Conservation (phyloP, 768 basidiomycete species). For the Boletus insuetus region DNA sequence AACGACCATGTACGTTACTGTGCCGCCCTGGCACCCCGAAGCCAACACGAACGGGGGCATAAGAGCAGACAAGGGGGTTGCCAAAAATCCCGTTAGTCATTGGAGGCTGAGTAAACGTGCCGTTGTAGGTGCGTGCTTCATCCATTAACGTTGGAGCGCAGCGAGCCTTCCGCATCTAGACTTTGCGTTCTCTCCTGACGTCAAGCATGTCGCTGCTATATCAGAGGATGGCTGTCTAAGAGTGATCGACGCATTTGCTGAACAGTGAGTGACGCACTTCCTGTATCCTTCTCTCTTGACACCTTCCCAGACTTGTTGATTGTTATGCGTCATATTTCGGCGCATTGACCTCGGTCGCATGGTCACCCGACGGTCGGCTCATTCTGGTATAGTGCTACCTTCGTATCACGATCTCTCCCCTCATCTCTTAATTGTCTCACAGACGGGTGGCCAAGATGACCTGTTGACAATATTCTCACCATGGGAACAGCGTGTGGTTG, state of each 20-base stretch:
- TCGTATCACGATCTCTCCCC: neutral
- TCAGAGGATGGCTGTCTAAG: conserved; percentile 91
- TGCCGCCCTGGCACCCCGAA: conserved; percentile 84
- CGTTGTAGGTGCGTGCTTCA: conserved; percentile 60
- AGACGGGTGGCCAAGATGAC: conserved; percentile 98
- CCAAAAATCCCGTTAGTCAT: conserved; percentile 88
- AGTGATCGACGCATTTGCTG: conserved; percentile 84
- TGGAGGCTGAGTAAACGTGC: conserved; percentile 76
- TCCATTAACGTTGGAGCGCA: neutral
- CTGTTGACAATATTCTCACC: conserved; percentile 92
- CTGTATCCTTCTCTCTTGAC: conserved; percentile 1
- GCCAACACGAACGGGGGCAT: conserved; percentile 27
- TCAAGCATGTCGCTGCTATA: conserved; percentile 84
- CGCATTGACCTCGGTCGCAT: conserved; percentile 82
- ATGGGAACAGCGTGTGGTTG: conserved; percentile 90
- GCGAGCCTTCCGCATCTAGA: conserved; percentile 42
- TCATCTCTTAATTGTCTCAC: conserved; percentile 5
- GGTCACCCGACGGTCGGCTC: conserved; percentile 95
- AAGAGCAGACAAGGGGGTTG: conserved; percentile 62
- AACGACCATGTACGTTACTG: conserved; percentile 73
- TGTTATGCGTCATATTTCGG: conserved; percentile 96
- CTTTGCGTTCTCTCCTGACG: conserved; percentile 92
- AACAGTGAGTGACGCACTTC: conserved; percentile 56
- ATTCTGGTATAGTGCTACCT: conserved; percentile 55
- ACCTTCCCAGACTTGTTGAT: conserved; percentile 69